Percentiles rank a stretch among this genome's conserved stretches.
Evolutionary conservation across 2,329 filamentous ascomycete genomes (phyloP).

Genomic region (Botrytis fabae): DNA sequence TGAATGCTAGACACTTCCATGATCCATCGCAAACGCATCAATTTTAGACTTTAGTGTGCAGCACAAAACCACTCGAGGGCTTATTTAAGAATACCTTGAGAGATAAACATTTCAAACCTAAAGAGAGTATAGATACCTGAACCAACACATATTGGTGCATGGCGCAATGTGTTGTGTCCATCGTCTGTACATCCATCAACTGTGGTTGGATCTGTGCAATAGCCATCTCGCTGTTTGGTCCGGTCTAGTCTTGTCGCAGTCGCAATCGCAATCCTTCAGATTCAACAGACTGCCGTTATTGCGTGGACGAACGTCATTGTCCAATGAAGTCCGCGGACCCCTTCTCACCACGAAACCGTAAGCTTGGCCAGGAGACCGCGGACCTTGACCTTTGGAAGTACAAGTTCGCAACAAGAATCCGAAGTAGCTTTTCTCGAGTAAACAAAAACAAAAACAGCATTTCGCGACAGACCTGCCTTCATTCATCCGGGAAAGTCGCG

Average conservation of each 20-base stretch:
- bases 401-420: not conserved
- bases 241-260: not conserved
- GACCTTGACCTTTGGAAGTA: constrained; percentile 22
- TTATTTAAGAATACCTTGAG: not conserved
- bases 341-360: constrained; percentile 30
- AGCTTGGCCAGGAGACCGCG: constrained; percentile 31
- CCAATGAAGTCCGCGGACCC: constrained; percentile 31
- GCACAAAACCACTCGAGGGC: not conserved
- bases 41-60: constrained; percentile 5
- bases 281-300: not conserved
- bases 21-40: constrained; percentile 8
- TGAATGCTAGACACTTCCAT: constrained; percentile 2
- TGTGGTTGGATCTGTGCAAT: constrained; percentile 9
- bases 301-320: constrained; percentile 31
- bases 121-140: not conserved
- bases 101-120: constrained; percentile 10
- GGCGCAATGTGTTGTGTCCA: constrained; percentile 14
- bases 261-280: constrained; percentile 4
- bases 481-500: constrained; percentile 21
- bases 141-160: constrained; percentile 1
- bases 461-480: constrained; percentile 27
- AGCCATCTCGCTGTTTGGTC: not conserved
- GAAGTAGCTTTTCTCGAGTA: not conserved
- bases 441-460: constrained; percentile 18
- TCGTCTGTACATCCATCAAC: not conserved